Percentiles rank a stretch among this genome's conserved stretches.
phyloP scores from a whole-genome alignment of 2,329 filamentous ascomycete genomes.

The Fusarium sp. region DNA sequence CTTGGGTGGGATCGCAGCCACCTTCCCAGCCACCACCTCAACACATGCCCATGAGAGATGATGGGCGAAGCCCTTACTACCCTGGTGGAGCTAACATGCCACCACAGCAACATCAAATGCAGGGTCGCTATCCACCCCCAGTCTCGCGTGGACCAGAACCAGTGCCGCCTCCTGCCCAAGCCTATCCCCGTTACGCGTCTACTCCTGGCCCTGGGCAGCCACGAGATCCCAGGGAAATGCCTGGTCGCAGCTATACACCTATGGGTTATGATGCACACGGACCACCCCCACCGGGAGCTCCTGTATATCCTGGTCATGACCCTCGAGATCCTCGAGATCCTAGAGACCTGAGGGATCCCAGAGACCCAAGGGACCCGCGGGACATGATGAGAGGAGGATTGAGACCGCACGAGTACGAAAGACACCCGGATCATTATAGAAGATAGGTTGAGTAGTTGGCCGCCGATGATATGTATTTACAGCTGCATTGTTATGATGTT shows the following conservation, averaged over 20 bases:
- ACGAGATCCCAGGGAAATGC: conserved; percentile 58
- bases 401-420: conserved; percentile 61
- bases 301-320: conserved; percentile 49
- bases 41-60: conserved; percentile 55
- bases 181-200: conserved; percentile 59
- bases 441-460: conserved; percentile 48
- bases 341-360: conserved; percentile 51
- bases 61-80: conserved; percentile 54
- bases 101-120: conserved; percentile 52
- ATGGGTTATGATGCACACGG: conserved; percentile 58
- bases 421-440: conserved; percentile 59
- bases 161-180: conserved; percentile 54
- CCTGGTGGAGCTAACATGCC: conserved; percentile 43
- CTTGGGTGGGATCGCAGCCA: conserved; percentile 53
- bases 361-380: conserved; percentile 51
- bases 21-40: conserved; percentile 52
- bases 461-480: neutral
- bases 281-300: conserved; percentile 54
- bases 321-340: conserved; percentile 46
- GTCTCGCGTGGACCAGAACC: conserved; percentile 57
- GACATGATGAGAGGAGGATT: conserved; percentile 58
- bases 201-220: conserved; percentile 57
- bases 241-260: conserved; percentile 61
- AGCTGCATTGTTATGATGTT: conserved; percentile 7
- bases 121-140: conserved; percentile 55